Base-by-base conservation (phyloP, 2,329 filamentous ascomycete species). In the Aspergillus eucalypticola region DNA sequence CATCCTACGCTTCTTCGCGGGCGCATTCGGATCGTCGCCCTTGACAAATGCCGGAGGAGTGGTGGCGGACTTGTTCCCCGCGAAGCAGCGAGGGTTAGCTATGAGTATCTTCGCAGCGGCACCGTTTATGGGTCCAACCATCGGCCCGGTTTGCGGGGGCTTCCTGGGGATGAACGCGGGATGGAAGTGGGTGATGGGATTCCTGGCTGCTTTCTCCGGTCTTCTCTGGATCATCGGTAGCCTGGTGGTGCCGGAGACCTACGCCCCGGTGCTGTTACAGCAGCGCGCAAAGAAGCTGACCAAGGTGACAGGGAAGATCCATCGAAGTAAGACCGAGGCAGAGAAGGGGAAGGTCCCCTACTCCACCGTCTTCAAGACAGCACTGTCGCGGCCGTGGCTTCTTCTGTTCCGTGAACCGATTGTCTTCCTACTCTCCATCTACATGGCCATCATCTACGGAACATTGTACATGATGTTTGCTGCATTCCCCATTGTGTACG, bases 151-250 rank as follows among this genome's bases (percentile, higher is more conserved):
- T 52, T 81, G 83, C 7, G 85, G 86, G 58, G 87, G 86, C 3
- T 90, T 89, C 70, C 76, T 89, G 1, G 83, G 84, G 6, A 79
- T 86, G 68, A 77, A 79, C 2, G 81, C 81, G 27, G 87, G 86
- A 10, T 89, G 88, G 88, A 78, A 86, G 64, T 89, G 87, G 88
- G 83, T 90, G 15, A 77, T 83, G 67, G 85, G 84, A 2, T 71
- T 88, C 44, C 81, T 85, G 68, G 81, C 84, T 35, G 83, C 84
- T 59, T 87, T 89, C 70, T 85, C 83, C 3, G 85, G 84, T 5
- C 72, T 81, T 11, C 78, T 88, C 42, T 86, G 83, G 63, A 64
- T 71, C 17, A 3, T 67, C 2, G 46, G 46, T 23, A 50, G 23
- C 11, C 46, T 50, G 23, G 23, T 50, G 10, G 27, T 50, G 15